Evolutionary conservation across 2,329 filamentous ascomycete species (phyloP).

Genomic region (Pseudonectria foliicola): DNA sequence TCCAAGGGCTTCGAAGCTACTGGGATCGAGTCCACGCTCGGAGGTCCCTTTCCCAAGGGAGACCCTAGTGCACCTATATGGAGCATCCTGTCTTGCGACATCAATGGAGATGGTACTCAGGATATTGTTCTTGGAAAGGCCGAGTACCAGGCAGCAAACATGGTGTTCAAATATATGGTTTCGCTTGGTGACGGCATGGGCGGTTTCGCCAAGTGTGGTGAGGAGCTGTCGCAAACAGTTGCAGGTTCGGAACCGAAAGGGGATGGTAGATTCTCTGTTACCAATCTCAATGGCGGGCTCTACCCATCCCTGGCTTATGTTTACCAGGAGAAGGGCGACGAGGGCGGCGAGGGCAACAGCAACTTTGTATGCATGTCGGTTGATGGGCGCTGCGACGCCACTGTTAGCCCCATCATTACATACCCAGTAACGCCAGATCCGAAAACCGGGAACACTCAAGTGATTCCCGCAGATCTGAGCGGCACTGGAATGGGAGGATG

Average conservation of each 20-base stretch:
- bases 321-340: not conserved
- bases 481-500: conserved; percentile 2
- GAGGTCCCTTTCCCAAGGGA: too few relatives aligned
- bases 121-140: conserved; percentile 1
- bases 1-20: not conserved
- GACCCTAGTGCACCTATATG: too few relatives aligned
- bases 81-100: conserved; percentile 1
- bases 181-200: conserved; percentile 2
- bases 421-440: not conserved
- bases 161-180: not conserved
- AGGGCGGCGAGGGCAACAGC: too few relatives aligned
- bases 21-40: not conserved
- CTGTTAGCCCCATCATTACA: not conserved
- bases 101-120: conserved; percentile 2
- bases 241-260: not conserved
- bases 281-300: not conserved
- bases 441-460: not conserved
- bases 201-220: not conserved
- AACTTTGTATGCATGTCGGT: not conserved
- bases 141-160: not conserved
- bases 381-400: not conserved
- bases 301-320: conserved; percentile 1
- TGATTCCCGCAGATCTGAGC: conserved; percentile 1
- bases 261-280: not conserved
- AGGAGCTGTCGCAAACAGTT: not conserved